Conservation (phyloP, 352 stramenopile species). For the Pythium sp. region DNA sequence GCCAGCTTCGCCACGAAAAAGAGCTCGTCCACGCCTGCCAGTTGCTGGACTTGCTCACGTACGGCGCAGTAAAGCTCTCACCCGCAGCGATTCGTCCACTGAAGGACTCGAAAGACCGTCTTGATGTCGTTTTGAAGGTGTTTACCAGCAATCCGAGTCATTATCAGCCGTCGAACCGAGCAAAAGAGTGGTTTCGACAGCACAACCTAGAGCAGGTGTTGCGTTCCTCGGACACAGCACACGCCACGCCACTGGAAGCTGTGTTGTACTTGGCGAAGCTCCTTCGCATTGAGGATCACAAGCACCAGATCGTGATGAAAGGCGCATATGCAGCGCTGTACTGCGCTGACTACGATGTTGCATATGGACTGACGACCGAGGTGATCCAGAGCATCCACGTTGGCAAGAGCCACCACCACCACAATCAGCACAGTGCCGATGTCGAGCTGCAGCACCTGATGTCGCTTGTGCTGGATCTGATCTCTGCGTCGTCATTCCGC, state of each 20-base stretch:
- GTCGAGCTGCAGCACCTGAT: slow-evolving; percentile 44
- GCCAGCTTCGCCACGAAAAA: slow-evolving; percentile 27
- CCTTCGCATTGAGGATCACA: slow-evolving; percentile 36
- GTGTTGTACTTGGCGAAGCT: slow-evolving; percentile 52
- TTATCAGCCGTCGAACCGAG: slow-evolving; percentile 46
- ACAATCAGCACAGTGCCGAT: slow-evolving; percentile 8
- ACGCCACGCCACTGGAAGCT: slow-evolving; percentile 30
- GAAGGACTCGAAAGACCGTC: slow-evolving; percentile 19
- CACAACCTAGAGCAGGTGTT: slow-evolving; percentile 20
- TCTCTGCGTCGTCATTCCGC: slow-evolving; percentile 55
- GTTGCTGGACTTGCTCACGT: slow-evolving; percentile 56
- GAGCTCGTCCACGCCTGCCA: slow-evolving; percentile 42
- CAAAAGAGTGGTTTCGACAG: slow-evolving; percentile 38
- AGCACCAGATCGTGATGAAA: slow-evolving; percentile 56
- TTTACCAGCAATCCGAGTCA: slow-evolving; percentile 64
- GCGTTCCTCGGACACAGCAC: not conserved
- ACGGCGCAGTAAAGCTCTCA: slow-evolving; percentile 45
- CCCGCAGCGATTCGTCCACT: slow-evolving; percentile 27
- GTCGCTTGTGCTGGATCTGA: slow-evolving; percentile 64
- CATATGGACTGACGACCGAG: slow-evolving; percentile 42
- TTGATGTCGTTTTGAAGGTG: slow-evolving; percentile 50
- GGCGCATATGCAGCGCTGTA: slow-evolving; percentile 66
- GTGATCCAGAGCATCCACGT: slow-evolving; percentile 28
- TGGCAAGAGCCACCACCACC: not conserved
- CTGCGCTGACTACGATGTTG: slow-evolving; percentile 62